These are phyloP conservation scores for Leccinum variicolor DNA, from an alignment of 768 basidiomycete genomes.

Conservation along the genomic window DNA sequence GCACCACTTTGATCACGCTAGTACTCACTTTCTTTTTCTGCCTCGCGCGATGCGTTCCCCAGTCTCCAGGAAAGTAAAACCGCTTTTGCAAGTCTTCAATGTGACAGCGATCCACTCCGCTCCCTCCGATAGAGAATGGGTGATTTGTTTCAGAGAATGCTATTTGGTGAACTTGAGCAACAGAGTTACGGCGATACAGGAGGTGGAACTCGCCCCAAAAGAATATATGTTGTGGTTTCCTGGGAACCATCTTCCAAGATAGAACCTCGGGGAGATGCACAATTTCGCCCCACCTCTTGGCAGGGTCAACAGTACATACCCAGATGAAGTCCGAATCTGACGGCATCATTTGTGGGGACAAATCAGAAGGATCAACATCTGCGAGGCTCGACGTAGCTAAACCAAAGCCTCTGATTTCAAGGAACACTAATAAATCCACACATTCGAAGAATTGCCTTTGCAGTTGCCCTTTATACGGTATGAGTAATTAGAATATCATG, in stretches of 20 bases:
- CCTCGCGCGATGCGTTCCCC: conserved; percentile 58
- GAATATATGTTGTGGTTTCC: conserved; percentile 93
- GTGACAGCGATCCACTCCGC: conserved; percentile 78
- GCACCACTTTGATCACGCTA: background rate
- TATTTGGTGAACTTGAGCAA: conserved; percentile 46
- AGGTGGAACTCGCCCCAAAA: conserved; percentile 61
- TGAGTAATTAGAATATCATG: background rate
- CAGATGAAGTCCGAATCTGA: conserved; percentile 67
- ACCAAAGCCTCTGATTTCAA: conserved; percentile 85
- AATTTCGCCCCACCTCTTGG: conserved; percentile 80
- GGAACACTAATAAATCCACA: background rate
- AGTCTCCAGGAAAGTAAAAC: conserved; percentile 70
- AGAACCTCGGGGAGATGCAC: conserved; percentile 94
- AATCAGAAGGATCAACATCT: conserved; percentile 71
- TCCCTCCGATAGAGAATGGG: conserved; percentile 61
- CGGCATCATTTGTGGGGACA: conserved; percentile 43
- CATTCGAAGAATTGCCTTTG: conserved; percentile 48
- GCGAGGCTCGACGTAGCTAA: conserved; percentile 81
- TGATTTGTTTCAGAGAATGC: conserved; percentile 99
- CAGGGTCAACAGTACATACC: conserved; percentile 38
- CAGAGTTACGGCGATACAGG: background rate
- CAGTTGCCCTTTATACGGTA: conserved; percentile 58
- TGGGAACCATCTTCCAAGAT: conserved; percentile 53
- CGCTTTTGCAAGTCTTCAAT: conserved; percentile 73
- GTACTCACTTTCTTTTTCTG: conserved; percentile 71